Evolutionary conservation across 495 filamentous ascomycete species (phyloP).

Genomic region (Penicillium goetzii): DNA sequence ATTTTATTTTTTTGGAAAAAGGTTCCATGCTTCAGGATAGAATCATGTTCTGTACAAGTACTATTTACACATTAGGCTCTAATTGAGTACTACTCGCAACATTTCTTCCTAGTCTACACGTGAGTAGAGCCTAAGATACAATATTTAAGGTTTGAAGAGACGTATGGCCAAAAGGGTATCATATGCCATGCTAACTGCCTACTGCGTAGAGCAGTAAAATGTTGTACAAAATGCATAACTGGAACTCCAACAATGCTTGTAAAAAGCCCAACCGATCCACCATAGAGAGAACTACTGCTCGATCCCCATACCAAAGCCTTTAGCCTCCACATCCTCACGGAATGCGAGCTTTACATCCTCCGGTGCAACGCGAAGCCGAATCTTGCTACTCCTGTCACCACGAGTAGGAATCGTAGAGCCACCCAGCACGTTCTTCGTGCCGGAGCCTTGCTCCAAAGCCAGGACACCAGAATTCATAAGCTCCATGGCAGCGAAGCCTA

Average conservation of each 20-base stretch:
- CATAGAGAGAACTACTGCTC: constrained; percentile 30
- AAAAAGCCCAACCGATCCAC: neutral
- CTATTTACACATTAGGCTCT: constrained; percentile 1
- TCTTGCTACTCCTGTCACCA: constrained; percentile 83
- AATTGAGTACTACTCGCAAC: neutral
- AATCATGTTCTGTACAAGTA: constrained; percentile 12
- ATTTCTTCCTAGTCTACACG: neutral
- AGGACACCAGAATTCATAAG: constrained; percentile 87
- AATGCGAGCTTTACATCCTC: constrained; percentile 90
- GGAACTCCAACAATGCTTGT: constrained; percentile 21
- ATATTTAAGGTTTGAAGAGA: neutral
- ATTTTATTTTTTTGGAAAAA: constrained; percentile 14
- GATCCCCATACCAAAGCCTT: constrained; percentile 62
- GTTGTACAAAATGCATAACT: constrained; percentile 3
- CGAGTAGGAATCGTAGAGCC: constrained; percentile 52
- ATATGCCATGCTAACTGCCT: constrained; percentile 24
- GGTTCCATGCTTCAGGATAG: constrained; percentile 4
- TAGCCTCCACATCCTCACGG: constrained; percentile 84
- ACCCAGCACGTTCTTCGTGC: constrained; percentile 36
- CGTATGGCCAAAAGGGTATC: constrained; percentile 32
- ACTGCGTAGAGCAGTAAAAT: neutral
- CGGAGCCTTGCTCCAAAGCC: constrained; percentile 67
- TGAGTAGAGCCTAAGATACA: neutral
- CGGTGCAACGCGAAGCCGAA: constrained; percentile 81
- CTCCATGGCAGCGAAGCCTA: constrained; percentile 75